Conservation (phyloP, 148 eudicot genomes). For the Chenopodium berlandieri region DNA sequence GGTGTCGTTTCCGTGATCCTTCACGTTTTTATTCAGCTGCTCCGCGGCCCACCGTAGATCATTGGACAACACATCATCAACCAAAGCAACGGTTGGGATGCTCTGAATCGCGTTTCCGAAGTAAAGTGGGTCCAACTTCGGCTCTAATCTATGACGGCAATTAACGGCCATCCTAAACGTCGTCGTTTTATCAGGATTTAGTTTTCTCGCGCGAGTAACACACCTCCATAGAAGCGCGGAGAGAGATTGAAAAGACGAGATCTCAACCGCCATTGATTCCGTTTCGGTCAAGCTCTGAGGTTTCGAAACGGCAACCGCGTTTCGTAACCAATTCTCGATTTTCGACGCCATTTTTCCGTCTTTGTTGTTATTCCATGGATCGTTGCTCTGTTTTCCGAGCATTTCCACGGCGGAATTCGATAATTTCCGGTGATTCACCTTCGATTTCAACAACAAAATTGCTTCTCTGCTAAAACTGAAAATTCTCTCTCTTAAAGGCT, state of each 20-base stretch:
- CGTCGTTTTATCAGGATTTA: conserved; percentile 37
- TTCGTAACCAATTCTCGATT: conserved; percentile 39
- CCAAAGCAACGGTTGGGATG: conserved; percentile 59
- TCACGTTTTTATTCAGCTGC: conserved; percentile 56
- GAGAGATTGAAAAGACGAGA: conserved; percentile 76
- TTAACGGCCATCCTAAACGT: conserved; percentile 93
- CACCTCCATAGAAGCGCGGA: conserved; percentile 72
- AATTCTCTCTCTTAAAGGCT: conserved; percentile 65
- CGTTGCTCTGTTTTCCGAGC: conserved; percentile 62
- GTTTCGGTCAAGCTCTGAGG: conserved; percentile 18
- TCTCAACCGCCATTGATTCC: conserved; percentile 37
- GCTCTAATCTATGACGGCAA: conserved; percentile 72
- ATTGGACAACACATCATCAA: conserved; percentile 45
- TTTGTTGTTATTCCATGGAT: conserved; percentile 29
- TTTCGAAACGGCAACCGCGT: conserved; percentile 36
- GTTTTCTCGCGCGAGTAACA: conserved; percentile 72
- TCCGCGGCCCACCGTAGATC: conserved; percentile 82
- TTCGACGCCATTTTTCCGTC: conserved; percentile 25
- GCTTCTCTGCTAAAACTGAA: conserved; percentile 71
- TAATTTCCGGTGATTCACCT: conserved; percentile 39
- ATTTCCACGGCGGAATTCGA: conserved; percentile 39
- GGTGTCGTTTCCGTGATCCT: conserved; percentile 43
- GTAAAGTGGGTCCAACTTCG: conserved; percentile 54
- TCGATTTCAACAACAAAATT: conserved; percentile 51
- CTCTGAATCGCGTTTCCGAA: conserved; percentile 97